These are phyloP conservation scores for Phialocephala sp. DNA, from an alignment of 2,329 filamentous ascomycete genomes.

Conservation along the genomic window DNA sequence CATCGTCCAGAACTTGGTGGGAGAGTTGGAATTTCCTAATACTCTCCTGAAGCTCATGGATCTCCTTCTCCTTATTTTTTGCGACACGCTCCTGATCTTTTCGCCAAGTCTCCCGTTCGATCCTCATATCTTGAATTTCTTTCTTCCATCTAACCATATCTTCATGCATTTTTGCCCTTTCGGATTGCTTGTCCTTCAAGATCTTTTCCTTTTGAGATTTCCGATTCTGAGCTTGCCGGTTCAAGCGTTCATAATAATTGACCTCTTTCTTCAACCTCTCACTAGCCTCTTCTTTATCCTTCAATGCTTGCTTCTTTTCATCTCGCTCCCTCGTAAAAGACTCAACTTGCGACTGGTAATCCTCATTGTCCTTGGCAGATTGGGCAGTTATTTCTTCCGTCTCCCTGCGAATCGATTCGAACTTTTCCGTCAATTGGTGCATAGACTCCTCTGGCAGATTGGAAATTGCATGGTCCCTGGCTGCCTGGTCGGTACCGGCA, in stretches of 20 bases:
- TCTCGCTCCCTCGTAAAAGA: constrained; percentile 80
- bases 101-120: constrained; percentile 59
- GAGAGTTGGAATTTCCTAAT: constrained; percentile 65
- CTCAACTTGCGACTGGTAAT: constrained; percentile 68
- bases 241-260: constrained; percentile 78
- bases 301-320: constrained; percentile 75
- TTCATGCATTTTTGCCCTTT: constrained; percentile 72
- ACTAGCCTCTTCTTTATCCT: constrained; percentile 90
- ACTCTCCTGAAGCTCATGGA: constrained; percentile 58
- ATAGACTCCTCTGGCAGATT: constrained; percentile 70
- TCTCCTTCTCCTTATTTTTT: constrained; percentile 57
- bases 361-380: constrained; percentile 73
- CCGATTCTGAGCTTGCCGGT: constrained; percentile 79
- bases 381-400: constrained; percentile 78
- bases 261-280: constrained; percentile 83
- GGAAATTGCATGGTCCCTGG: constrained; percentile 34
- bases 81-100: constrained; percentile 58
- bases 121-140: constrained; percentile 64
- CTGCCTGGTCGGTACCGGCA: constrained; percentile 41
- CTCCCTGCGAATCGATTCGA: constrained; percentile 81
- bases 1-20: constrained; percentile 66
- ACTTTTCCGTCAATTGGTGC: constrained; percentile 78
- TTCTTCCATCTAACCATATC: constrained; percentile 72
- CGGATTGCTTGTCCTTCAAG: constrained; percentile 70
- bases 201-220: constrained; percentile 78